Evolutionary conservation across 176 grass and related monocot genomes (phyloP).

Genomic region (Eragrostis curvula): DNA sequence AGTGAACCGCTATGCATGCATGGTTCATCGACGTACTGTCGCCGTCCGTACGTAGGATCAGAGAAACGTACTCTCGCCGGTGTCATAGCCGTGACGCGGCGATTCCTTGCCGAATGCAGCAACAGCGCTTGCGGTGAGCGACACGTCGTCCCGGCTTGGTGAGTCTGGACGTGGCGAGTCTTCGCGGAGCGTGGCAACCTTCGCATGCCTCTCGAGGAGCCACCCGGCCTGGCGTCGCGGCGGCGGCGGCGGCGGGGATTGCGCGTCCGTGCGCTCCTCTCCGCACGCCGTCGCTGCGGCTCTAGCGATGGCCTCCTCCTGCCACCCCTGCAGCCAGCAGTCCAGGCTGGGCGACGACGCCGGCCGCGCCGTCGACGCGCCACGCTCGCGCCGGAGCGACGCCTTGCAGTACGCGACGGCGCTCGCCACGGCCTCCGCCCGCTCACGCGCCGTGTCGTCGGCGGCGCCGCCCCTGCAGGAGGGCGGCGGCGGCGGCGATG

Average conservation of each 20-base stretch:
- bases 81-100: not conserved
- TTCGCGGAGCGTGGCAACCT: not conserved
- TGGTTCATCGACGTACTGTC: not conserved
- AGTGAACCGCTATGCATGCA: too few relatives aligned
- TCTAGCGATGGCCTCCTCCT: not conserved
- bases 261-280: not conserved
- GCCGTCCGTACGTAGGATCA: not conserved
- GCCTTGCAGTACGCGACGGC: constrained; percentile 43
- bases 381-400: not conserved
- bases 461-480: not conserved
- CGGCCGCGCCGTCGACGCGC: not conserved
- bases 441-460: constrained; percentile 22
- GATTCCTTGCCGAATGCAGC: not conserved
- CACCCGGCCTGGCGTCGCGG: not conserved
- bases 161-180: not conserved
- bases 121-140: not conserved
- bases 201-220: not conserved
- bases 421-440: constrained; percentile 27
- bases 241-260: not conserved
- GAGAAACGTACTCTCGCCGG: not conserved
- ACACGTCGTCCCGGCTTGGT: not conserved
- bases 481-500: not conserved
- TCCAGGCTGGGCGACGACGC: not conserved
- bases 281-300: not conserved
- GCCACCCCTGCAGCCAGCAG: not conserved